Conservation (phyloP, 2,329 filamentous ascomycete genomes). For the Mycosphaerella sp. region DNA sequence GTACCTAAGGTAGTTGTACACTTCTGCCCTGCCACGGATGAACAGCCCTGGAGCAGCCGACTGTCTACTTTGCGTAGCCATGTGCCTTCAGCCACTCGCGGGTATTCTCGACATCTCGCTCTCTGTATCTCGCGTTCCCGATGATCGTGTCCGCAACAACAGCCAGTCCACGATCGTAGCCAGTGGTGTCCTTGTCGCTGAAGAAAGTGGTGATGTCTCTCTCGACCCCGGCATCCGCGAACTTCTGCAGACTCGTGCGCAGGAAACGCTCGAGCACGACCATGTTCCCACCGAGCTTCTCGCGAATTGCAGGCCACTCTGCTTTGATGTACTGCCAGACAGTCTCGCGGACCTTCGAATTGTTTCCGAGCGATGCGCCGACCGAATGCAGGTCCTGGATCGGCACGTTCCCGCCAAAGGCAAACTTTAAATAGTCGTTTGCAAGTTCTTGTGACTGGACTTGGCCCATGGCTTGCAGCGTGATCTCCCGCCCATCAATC, state of each 20-base stretch:
- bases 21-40: too few species aligned
- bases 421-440: conserved; percentile 59
- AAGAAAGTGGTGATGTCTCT: conserved; percentile 82
- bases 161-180: conserved; percentile 77
- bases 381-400: conserved; percentile 83
- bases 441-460: conserved; percentile 65
- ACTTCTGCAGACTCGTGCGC: conserved; percentile 68
- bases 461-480: conserved; percentile 67
- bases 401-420: conserved; percentile 78
- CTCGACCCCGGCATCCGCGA: conserved; percentile 61
- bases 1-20: too few species aligned
- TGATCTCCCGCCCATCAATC: conserved; percentile 86
- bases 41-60: neutral
- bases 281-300: conserved; percentile 70
- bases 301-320: conserved; percentile 69
- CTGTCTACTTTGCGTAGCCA: conserved; percentile 44
- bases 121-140: conserved; percentile 73
- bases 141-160: conserved; percentile 81
- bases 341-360: conserved; percentile 62
- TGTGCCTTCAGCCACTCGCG: conserved; percentile 70
- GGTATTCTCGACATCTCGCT: conserved; percentile 65
- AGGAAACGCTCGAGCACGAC: conserved; percentile 87
- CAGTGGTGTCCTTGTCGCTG: conserved; percentile 72
- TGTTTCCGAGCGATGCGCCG: conserved; percentile 63
- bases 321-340: conserved; percentile 82